A percentile compares a stretch with the other conserved stretches of the same genome.
Evolutionary conservation across 768 basidiomycete species (phyloP).

Genomic region (Lactarius hengduanensis): DNA sequence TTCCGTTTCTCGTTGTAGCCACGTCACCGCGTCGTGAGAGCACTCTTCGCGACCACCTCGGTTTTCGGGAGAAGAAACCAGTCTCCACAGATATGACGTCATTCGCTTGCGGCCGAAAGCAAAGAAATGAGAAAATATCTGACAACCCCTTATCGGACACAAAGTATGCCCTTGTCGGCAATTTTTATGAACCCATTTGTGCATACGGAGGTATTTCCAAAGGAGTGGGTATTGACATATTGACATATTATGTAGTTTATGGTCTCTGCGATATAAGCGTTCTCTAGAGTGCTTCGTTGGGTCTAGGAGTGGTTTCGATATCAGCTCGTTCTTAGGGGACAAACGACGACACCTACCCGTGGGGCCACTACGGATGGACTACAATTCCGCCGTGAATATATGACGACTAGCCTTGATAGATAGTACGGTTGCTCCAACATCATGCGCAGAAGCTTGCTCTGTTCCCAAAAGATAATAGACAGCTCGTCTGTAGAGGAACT

Average conservation of each 20-base stretch:
- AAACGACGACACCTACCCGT: not conserved
- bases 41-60: not conserved
- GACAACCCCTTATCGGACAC: not conserved
- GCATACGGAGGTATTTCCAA: not conserved
- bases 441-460: slow-evolving; percentile 32
- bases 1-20: slow-evolving; percentile 6
- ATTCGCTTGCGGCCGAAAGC: not conserved
- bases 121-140: not conserved
- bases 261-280: not conserved
- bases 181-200: too few relatives aligned
- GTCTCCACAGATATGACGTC: not conserved
- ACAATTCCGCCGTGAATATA: slow-evolving; percentile 13
- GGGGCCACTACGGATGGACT: not conserved
- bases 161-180: not conserved
- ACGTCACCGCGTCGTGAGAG: slow-evolving; percentile 13
- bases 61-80: not conserved
- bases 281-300: not conserved
- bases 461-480: slow-evolving; percentile 65
- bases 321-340: not conserved
- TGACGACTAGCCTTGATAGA: slow-evolving; percentile 5
- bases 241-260: not conserved
- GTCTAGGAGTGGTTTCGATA: not conserved
- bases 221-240: not conserved
- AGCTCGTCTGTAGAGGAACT: slow-evolving; percentile 50
- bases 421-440: slow-evolving; percentile 11